Evolutionary conservation across 2,329 filamentous ascomycete genomes (phyloP), one percentile per base, ranked within the genome.

Genomic region (Amphichorda felina): DNA sequence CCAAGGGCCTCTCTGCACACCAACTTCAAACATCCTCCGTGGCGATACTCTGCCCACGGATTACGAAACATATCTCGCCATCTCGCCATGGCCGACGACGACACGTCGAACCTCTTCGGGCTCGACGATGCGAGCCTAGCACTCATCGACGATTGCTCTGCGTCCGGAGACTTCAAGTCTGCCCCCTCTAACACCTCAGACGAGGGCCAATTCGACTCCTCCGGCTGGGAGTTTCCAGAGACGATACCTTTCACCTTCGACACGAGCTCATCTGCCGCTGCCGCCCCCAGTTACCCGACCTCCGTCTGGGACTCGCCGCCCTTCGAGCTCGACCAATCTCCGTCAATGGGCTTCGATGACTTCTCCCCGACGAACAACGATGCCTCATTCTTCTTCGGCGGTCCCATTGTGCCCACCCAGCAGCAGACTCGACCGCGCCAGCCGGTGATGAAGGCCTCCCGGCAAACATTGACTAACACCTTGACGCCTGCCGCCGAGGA

Each of bases 401-500:
- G 44, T 29, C 45, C 55, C 31, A 44, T 45, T 40, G 49, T 39
- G 41, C 48, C 45, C 41, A 40, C 42, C 16, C 37, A 39, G 36
- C 41, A 40, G 37, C 57, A 32, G 50, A 52, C 25, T 13, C 37
- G 46, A 54, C 11, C 49, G 63, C 34, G 59, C 41, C 15, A 35
- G 14, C 34, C 15, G 43, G 45, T 32, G 36, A 36, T 11, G 30
- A 54, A 42, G 54, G 53, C 4, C 21, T n/a, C 16, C 30, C 14
- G 18, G 10, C 26, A 30, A 29, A 19, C 32, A 16, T 8, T 14
- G n/a, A n/a, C 37, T 49, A 45, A 49, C 18, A 45, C 50, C 19
- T 56, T 79, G 37, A 77, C 71, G 25, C 66, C 67, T 22, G 72
- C 72, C 17, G 67, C 76, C 50, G 70, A 75, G 48, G 72, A 78